Evolutionary conservation across 2,329 filamentous ascomycete species (phyloP).

Genomic region (Ramularia endophylla): DNA sequence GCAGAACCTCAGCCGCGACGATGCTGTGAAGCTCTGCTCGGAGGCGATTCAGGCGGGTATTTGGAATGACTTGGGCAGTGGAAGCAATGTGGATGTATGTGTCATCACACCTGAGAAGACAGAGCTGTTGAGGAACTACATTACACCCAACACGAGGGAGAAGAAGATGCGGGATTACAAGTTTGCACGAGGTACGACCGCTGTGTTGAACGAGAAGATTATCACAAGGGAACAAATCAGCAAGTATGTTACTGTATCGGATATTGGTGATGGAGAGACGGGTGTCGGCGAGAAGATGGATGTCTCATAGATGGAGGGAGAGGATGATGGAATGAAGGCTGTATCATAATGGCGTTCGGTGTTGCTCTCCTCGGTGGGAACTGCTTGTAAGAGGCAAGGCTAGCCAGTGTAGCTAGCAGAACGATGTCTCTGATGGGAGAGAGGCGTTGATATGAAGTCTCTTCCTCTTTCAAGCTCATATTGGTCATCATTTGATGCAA

Average conservation of each 20-base stretch:
- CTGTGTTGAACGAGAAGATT: slow-evolving; percentile 90
- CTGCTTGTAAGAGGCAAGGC: no score
- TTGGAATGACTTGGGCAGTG: slow-evolving; percentile 96
- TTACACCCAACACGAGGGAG: slow-evolving; percentile 85
- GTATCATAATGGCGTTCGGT: no score
- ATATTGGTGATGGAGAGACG: slow-evolving; percentile 61
- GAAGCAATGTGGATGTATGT: slow-evolving; percentile 95
- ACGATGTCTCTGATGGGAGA: no score
- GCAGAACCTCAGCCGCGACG: slow-evolving; percentile 65
- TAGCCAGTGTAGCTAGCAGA: no score
- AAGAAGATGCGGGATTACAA: slow-evolving; percentile 91
- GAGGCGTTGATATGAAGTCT: no score
- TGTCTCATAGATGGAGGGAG: slow-evolving; percentile 29
- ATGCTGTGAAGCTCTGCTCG: slow-evolving; percentile 73
- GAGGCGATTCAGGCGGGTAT: slow-evolving; percentile 95
- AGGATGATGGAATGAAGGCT: not conserved
- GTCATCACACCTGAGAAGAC: slow-evolving; percentile 96
- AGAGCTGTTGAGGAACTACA: slow-evolving; percentile 84
- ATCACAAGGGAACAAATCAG: slow-evolving; percentile 91
- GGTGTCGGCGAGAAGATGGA: slow-evolving; percentile 60
- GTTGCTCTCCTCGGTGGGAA: no score
- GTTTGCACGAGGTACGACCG: slow-evolving; percentile 88
- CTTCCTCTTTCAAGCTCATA: no score
- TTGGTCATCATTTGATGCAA: no score
- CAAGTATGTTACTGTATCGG: slow-evolving; percentile 88